phyloP scores from a whole-genome alignment of 2,329 filamentous ascomycete genomes.

The Metarhizium guizhouense region DNA sequence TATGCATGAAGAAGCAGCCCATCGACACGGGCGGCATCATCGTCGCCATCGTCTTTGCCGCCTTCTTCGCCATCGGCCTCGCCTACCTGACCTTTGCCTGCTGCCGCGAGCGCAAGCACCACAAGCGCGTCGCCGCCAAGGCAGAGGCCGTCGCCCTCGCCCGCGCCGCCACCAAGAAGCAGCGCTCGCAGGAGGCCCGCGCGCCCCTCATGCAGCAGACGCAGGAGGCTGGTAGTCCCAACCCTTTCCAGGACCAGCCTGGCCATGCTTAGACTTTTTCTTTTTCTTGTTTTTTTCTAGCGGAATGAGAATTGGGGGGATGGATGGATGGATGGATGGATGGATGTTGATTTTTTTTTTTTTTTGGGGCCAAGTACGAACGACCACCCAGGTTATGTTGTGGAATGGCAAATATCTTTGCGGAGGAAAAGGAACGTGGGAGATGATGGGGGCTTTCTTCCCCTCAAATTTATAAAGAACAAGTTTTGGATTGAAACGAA shows the following conservation, averaged over 20 bases:
- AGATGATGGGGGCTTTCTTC: neutral
- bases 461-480: no score
- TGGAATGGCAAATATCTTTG: no score
- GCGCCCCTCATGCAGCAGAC: constrained; percentile 28
- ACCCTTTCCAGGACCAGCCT: constrained; percentile 29
- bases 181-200: constrained; percentile 23
- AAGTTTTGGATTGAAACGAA: constrained; percentile 3
- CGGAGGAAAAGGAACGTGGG: no score
- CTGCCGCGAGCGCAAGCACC: constrained; percentile 38
- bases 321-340: no score
- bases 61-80: constrained; percentile 28
- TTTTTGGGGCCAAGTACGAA: no score
- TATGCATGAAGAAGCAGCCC: constrained; percentile 30
- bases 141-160: constrained; percentile 42
- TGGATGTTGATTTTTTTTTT: no score
- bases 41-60: constrained; percentile 38
- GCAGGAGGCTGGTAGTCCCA: constrained; percentile 13
- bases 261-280: neutral
- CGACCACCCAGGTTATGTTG: no score
- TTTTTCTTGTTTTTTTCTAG: no score
- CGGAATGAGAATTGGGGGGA: no score
- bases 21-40: constrained; percentile 37
- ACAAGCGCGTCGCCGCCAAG: constrained; percentile 33
- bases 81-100: constrained; percentile 39
- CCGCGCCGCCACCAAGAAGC: constrained; percentile 37